Evolutionary conservation across 352 stramenopile species (phyloP).

Genomic region (Pilasporangium apinafurcum): DNA sequence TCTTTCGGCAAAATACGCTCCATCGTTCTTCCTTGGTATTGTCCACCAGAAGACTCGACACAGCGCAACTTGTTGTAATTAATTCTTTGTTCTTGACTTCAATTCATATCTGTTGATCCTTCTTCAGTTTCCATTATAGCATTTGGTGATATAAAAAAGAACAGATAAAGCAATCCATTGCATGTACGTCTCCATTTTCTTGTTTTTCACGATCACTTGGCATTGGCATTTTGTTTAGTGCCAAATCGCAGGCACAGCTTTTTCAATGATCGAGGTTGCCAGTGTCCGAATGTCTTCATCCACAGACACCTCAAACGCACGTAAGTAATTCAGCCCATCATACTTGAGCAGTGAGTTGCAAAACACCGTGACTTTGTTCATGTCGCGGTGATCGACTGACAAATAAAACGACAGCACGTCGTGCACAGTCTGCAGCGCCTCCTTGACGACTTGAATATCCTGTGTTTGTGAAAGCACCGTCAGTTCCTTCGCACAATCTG

Average conservation of each 20-base stretch:
- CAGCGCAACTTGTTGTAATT: too few relatives aligned
- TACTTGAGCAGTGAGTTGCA: conserved; percentile 76
- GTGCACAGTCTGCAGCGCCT: conserved; percentile 53
- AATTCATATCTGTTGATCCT: too few relatives aligned
- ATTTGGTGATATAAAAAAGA: too few relatives aligned
- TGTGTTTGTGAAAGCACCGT: conserved; percentile 2
- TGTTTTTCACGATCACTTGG: too few relatives aligned
- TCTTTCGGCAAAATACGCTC: too few relatives aligned
- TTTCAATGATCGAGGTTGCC: conserved; percentile 75
- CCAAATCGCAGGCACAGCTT: conserved; percentile 76
- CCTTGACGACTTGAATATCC: conserved; percentile 46
- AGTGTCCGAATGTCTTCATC: conserved; percentile 51
- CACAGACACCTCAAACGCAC: conserved; percentile 36
- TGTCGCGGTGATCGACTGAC: conserved; percentile 60
- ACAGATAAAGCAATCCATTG: too few relatives aligned
- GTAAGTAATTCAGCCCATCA: conserved; percentile 63
- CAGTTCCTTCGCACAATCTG: conserved; percentile 57
- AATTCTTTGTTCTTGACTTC: too few relatives aligned
- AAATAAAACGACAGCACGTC: conserved; percentile 67
- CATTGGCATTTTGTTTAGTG: conserved; percentile 21
- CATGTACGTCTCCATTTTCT: too few relatives aligned
- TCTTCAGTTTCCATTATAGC: too few relatives aligned
- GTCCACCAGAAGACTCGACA: too few relatives aligned
- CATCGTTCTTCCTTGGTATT: too few relatives aligned
- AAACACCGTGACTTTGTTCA: conserved; percentile 79